Conservation (phyloP, 768 basidiomycete species). For the Macrolepiota fuliginosa region DNA sequence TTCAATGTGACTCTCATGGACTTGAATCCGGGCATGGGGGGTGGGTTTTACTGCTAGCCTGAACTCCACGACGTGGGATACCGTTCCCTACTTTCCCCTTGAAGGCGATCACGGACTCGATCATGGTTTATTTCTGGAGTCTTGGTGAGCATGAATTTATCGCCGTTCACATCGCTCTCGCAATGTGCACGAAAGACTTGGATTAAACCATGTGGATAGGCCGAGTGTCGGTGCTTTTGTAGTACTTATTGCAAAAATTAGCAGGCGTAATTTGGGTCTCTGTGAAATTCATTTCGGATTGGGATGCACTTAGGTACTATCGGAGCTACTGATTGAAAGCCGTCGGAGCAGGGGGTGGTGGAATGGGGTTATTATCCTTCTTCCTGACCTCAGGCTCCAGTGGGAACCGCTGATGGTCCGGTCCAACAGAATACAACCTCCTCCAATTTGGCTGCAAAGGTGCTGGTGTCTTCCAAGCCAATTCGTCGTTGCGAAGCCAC, state of each 20-base stretch:
- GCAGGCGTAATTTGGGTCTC: not conserved
- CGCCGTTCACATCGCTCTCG: slow-evolving; percentile 1
- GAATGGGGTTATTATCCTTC: slow-evolving; percentile 22
- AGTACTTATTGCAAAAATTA: not conserved
- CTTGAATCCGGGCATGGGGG: not conserved
- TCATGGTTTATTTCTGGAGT: not conserved
- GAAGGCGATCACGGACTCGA: not conserved
- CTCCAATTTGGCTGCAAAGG: slow-evolving; percentile 14
- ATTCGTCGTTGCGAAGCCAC: slow-evolving; percentile 33
- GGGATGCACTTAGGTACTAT: not conserved
- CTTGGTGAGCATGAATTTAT: too few species aligned
- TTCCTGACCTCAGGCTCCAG: slow-evolving; percentile 43
- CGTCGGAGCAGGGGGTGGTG: not conserved
- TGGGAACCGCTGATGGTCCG: slow-evolving; percentile 45
- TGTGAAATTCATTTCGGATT: too few species aligned
- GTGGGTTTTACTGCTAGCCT: not conserved
- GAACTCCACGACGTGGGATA: not conserved
- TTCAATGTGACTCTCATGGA: not conserved
- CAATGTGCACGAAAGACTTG: not conserved
- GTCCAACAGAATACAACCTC: slow-evolving; percentile 27
- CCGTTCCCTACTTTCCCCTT: not conserved
- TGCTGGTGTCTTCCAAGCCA: slow-evolving; percentile 16
- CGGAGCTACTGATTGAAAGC: not conserved
- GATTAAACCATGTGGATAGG: not conserved
- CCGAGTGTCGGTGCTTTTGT: not conserved